These are phyloP conservation scores for Solanum pimpinellifolium DNA, from an alignment of 257 asterid genomes.

Conservation along the genomic window DNA sequence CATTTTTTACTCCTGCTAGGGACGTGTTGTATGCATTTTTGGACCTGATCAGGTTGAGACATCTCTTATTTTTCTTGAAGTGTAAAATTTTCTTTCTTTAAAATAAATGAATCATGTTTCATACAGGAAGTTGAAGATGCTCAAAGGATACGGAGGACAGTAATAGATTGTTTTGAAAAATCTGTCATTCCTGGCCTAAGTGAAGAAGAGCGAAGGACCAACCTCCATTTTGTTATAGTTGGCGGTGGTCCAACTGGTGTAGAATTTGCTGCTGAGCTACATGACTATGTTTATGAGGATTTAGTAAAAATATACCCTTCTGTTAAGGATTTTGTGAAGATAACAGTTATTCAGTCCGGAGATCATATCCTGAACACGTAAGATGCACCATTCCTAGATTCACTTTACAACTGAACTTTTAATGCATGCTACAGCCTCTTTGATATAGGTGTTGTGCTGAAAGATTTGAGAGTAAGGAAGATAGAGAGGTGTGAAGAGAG, in stretches of 20 bases:
- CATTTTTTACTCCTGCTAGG: not conserved
- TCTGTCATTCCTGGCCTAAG: conserved; percentile 65
- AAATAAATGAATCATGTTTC: not conserved
- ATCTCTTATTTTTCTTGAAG: not conserved
- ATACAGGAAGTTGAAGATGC: conserved; percentile 95
- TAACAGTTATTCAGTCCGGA: conserved; percentile 88
- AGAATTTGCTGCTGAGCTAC: conserved; percentile 81
- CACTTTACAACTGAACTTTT: not conserved
- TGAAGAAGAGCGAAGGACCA: conserved; percentile 69
- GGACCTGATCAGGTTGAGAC: not conserved
- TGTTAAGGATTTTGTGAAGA: conserved; percentile 57
- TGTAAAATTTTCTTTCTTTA: not conserved
- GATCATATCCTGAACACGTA: conserved; percentile 88
- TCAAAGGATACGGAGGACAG: conserved; percentile 75
- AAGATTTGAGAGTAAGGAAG: not conserved
- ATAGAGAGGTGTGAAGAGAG: not conserved
- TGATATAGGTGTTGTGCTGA: not conserved
- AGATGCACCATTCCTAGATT: conserved; percentile 1
- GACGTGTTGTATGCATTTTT: not conserved
- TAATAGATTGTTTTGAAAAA: conserved; percentile 80
- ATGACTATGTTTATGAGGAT: conserved; percentile 73
- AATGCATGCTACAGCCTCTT: not conserved
- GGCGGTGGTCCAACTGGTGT: conserved; percentile 98
- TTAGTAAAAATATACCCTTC: conserved; percentile 63
- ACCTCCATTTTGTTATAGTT: conserved; percentile 90